phyloP scores from a whole-genome alignment of 805 yeast genomes.

The Barnettozyma wickerhamii region DNA sequence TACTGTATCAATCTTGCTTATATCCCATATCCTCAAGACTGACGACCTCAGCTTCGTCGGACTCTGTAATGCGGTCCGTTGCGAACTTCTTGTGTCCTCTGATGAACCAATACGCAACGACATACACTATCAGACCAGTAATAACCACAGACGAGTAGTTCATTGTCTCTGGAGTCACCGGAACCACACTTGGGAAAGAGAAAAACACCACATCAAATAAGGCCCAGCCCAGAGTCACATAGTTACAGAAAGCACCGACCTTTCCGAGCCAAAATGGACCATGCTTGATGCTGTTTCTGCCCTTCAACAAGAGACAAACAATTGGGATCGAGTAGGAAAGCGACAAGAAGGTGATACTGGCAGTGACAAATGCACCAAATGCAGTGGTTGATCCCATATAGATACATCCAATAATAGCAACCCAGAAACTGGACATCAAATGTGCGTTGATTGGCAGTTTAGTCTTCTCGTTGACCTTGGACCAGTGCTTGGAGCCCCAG shows the following conservation, averaged over 20 bases:
- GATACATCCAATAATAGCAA: constrained; percentile 52
- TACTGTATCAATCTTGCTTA: no score
- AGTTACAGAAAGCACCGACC: constrained; percentile 46
- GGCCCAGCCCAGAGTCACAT: constrained; percentile 53
- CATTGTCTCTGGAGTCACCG: constrained; percentile 58
- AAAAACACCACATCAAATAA: constrained; percentile 55
- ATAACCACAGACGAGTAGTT: constrained; percentile 61
- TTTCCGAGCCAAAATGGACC: constrained; percentile 69
- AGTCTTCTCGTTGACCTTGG: constrained; percentile 40
- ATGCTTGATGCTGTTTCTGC: constrained; percentile 46
- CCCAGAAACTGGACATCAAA: constrained; percentile 45
- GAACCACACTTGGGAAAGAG: constrained; percentile 61
- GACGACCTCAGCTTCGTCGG: no score
- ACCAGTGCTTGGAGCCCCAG: constrained; percentile 47
- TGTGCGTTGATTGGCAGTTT: constrained; percentile 58
- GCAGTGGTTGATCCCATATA: constrained; percentile 66
- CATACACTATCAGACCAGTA: constrained; percentile 40
- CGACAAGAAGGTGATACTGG: constrained; percentile 52
- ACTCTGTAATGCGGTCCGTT: constrained; percentile 17
- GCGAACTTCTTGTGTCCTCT: constrained; percentile 33
- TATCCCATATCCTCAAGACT: no score
- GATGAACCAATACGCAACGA: constrained; percentile 49
- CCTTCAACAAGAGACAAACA: constrained; percentile 41
- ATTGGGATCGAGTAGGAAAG: constrained; percentile 55
- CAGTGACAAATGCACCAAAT: constrained; percentile 56